Conservation (phyloP, 768 basidiomycete species). For the Hygrophorus russula region DNA sequence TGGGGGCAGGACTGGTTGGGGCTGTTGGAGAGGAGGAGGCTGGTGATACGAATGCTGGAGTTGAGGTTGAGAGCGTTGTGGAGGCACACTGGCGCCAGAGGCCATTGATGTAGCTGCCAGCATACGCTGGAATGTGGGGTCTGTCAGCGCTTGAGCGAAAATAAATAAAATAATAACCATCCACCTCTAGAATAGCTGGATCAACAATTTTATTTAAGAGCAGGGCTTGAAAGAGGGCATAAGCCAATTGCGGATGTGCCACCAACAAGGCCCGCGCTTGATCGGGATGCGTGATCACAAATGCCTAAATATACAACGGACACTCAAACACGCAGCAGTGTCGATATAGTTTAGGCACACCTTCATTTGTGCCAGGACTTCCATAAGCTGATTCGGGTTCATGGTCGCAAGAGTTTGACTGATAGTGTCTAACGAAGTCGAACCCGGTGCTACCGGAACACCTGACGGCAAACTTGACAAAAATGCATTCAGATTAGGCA, state of each 20-base stretch:
- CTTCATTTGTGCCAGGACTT: conserved; percentile 98
- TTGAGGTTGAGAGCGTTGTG: conserved; percentile 10
- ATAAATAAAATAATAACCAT: not conserved
- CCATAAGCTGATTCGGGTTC: conserved; percentile 76
- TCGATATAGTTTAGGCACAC: conserved; percentile 30
- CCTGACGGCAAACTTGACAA: conserved; percentile 67
- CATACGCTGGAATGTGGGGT: conserved; percentile 29
- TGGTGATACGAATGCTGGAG: conserved; percentile 36
- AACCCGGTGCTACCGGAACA: conserved; percentile 58
- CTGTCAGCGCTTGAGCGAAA: not conserved
- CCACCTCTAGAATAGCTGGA: conserved; percentile 56
- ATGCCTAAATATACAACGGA: conserved; percentile 44
- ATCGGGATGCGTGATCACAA: conserved; percentile 85
- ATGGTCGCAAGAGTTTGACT: conserved; percentile 78
- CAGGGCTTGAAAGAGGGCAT: conserved; percentile 92
- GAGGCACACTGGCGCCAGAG: conserved; percentile 1
- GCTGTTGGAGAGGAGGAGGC: conserved; percentile 25
- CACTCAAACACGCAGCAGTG: not conserved
- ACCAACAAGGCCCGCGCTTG: conserved; percentile 73
- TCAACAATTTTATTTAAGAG: conserved; percentile 92
- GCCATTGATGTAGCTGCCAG: conserved; percentile 25
- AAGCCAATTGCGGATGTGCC: conserved; percentile 86
- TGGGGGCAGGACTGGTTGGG: conserved; percentile 13
- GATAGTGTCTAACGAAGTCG: conserved; percentile 70
- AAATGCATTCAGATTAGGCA: conserved; percentile 36